Conservation (phyloP, 331 rosid species). For the Quercus phellos region DNA sequence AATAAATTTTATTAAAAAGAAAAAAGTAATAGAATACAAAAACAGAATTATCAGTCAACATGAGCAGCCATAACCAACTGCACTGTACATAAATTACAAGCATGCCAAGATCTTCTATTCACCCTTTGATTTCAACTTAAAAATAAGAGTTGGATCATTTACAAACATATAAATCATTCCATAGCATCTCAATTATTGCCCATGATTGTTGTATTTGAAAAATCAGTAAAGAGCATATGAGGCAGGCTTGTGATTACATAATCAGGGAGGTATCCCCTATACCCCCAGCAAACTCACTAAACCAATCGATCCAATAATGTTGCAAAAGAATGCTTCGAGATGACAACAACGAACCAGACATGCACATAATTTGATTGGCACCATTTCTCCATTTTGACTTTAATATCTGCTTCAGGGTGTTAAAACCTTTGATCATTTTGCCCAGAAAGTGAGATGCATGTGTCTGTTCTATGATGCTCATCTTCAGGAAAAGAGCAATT, state of each 20-base stretch:
- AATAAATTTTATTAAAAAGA: slow-evolving; percentile 32
- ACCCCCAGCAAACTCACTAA: slow-evolving; percentile 35
- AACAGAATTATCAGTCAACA: slow-evolving; percentile 27
- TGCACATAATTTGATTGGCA: slow-evolving; percentile 18
- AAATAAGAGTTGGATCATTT: slow-evolving; percentile 38
- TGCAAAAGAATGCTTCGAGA: slow-evolving; percentile 59
- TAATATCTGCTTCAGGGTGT: slow-evolving; percentile 11
- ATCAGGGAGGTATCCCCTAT: background rate
- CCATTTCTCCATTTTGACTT: slow-evolving; percentile 20
- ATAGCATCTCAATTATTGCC: slow-evolving; percentile 31
- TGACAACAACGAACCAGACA: slow-evolving; percentile 38
- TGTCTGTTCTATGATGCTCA: slow-evolving; percentile 28
- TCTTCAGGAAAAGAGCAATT: slow-evolving; percentile 22
- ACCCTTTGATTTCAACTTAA: slow-evolving; percentile 40
- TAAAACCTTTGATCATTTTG: slow-evolving; percentile 23
- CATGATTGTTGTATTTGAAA: slow-evolving; percentile 36
- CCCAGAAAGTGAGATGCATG: slow-evolving; percentile 39
- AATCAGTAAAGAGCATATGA: slow-evolving; percentile 31
- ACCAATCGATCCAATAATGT: slow-evolving; percentile 35
- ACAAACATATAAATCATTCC: slow-evolving; percentile 42
- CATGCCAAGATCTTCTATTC: slow-evolving; percentile 32
- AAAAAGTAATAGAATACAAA: slow-evolving; percentile 34
- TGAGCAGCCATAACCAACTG: slow-evolving; percentile 38
- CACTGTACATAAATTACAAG: slow-evolving; percentile 60
- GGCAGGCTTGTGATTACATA: slow-evolving; percentile 25